phyloP scores from a whole-genome alignment of 2,329 filamentous ascomycete genomes.

The Boeremia lycopersici region DNA sequence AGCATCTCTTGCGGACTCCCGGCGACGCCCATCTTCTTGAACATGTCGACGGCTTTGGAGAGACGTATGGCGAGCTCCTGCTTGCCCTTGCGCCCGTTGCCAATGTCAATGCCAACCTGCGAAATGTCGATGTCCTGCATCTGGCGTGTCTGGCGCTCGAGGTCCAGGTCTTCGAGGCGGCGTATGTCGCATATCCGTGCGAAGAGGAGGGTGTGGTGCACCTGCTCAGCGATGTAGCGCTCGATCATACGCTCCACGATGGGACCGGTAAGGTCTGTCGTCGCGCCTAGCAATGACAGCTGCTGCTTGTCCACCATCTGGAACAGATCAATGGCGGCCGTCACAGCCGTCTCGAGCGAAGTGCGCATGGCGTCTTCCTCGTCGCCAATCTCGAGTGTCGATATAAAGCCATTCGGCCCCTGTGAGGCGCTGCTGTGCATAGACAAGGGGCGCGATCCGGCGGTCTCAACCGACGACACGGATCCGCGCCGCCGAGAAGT shows the following conservation, averaged over 20 bases:
- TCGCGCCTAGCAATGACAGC: constrained; percentile 85
- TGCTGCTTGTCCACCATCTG: constrained; percentile 96
- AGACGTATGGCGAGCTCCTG: constrained; percentile 79
- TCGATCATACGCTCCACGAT: constrained; percentile 94
- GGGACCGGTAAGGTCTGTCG: constrained; percentile 90
- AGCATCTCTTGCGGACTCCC: constrained; percentile 90
- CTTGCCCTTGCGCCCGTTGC: constrained; percentile 78
- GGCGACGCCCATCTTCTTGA: constrained; percentile 80
- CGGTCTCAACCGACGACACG: constrained; percentile 44
- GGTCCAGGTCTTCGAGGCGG: constrained; percentile 79
- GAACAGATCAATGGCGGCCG: constrained; percentile 91
- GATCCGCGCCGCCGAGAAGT: constrained; percentile 44
- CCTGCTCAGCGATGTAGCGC: constrained; percentile 89
- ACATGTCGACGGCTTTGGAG: constrained; percentile 80
- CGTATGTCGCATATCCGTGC: constrained; percentile 79
- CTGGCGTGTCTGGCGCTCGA: constrained; percentile 87
- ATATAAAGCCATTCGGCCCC: constrained; percentile 46
- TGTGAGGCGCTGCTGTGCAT: constrained; percentile 47
- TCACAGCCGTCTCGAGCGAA: constrained; percentile 89
- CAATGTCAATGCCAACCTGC: constrained; percentile 87
- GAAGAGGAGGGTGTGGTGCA: constrained; percentile 84
- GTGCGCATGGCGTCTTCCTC: constrained; percentile 90
- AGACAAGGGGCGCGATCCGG: constrained; percentile 34
- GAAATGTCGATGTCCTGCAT: constrained; percentile 95
- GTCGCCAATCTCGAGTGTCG: constrained; percentile 72